Conservation (phyloP, 192 early-diverging fungal species). For the Dissophora globulifera region DNA sequence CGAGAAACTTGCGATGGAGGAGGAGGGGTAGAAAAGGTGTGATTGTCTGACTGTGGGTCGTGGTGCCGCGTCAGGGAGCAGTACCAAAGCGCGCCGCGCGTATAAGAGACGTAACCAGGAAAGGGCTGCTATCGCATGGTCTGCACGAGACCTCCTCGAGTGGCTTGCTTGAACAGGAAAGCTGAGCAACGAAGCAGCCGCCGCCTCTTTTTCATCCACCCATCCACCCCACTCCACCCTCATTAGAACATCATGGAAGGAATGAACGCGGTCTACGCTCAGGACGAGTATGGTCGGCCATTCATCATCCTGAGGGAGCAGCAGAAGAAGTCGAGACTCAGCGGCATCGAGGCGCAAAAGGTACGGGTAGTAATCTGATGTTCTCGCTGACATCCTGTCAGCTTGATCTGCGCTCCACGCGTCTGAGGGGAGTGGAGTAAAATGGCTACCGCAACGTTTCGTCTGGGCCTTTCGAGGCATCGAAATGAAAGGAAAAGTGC, state of each 20-base stretch:
- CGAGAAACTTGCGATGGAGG: background rate
- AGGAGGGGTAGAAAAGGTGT: background rate
- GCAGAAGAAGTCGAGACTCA: conserved; percentile 89
- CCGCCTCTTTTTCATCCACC: background rate
- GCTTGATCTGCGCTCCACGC: no score
- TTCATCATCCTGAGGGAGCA: conserved; percentile 99
- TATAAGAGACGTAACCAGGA: conserved; percentile 5
- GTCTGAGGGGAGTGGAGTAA: no score
- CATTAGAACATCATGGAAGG: conserved; percentile 49
- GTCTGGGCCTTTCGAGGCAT: no score
- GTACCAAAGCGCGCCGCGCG: background rate
- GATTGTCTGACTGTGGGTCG: background rate
- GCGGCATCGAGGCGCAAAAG: conserved; percentile 95
- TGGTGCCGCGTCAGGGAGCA: conserved; percentile 2
- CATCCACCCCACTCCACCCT: conserved; percentile 9
- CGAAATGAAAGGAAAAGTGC: no score
- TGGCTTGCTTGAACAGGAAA: background rate
- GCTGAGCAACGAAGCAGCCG: background rate
- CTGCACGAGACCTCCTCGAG: background rate
- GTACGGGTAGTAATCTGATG: no score
- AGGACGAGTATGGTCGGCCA: conserved; percentile 97
- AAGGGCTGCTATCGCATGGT: background rate
- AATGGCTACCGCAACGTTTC: no score
- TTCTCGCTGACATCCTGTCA: no score
- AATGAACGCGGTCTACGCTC: conserved; percentile 85